These are phyloP conservation scores for Lactarius sp. DNA, from an alignment of 768 basidiomycete species.

Conservation along the genomic window DNA sequence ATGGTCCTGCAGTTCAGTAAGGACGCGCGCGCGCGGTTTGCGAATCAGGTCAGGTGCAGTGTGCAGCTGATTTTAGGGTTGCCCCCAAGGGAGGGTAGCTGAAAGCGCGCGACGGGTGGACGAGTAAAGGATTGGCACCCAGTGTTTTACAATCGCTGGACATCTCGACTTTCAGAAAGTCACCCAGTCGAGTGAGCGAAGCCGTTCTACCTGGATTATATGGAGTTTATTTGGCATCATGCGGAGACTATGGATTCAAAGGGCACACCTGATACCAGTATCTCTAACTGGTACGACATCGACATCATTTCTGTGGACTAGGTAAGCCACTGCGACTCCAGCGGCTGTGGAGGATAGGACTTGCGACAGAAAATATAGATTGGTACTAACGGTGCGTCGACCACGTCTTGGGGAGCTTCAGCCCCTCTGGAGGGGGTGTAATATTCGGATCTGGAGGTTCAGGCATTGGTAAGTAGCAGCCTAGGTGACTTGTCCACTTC, in stretches of 20 bases:
- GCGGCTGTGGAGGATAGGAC: slow-evolving; percentile 29
- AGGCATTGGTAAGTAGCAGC: slow-evolving; percentile 52
- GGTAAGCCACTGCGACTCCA: slow-evolving; percentile 16
- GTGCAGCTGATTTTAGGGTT: slow-evolving; percentile 64
- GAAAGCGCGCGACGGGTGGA: slow-evolving; percentile 35
- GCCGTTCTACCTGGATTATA: slow-evolving; percentile 52
- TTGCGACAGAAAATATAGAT: slow-evolving; percentile 85
- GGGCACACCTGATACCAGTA: slow-evolving; percentile 62
- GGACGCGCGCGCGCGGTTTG: slow-evolving; percentile 47
- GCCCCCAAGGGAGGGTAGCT: slow-evolving; percentile 62
- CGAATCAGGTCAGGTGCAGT: slow-evolving; percentile 51
- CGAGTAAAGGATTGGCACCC: slow-evolving; percentile 35
- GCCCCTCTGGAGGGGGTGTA: slow-evolving; percentile 36
- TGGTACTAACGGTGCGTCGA: slow-evolving; percentile 81
- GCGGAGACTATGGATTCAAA: not conserved
- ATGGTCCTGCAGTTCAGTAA: slow-evolving; percentile 59
- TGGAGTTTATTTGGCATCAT: not conserved
- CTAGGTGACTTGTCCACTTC: slow-evolving; percentile 66
- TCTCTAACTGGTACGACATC: slow-evolving; percentile 87
- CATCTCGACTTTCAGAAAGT: slow-evolving; percentile 69
- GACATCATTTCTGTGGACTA: slow-evolving; percentile 74
- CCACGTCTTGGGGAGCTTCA: slow-evolving; percentile 52
- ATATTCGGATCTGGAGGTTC: slow-evolving; percentile 35
- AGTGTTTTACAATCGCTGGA: slow-evolving; percentile 61
- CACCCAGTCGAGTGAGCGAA: slow-evolving; percentile 85